Evolutionary conservation across 2,329 filamentous ascomycete genomes (phyloP).

Genomic region (Cercospora beticola): DNA sequence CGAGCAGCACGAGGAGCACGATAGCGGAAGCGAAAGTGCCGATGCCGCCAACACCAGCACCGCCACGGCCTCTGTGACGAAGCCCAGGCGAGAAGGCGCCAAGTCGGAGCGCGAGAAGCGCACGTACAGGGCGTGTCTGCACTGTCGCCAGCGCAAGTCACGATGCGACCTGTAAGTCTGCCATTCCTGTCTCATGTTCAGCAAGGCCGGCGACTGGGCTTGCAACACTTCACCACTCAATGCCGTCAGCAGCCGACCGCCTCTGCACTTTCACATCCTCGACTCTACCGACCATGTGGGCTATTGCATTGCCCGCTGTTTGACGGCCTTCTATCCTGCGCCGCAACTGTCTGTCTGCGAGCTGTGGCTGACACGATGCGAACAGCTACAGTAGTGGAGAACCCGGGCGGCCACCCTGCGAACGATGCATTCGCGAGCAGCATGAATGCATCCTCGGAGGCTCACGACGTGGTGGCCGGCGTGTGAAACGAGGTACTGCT

Average conservation of each 20-base stretch:
- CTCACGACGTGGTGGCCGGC: constrained; percentile 34
- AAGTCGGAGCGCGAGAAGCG: constrained; percentile 36
- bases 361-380: constrained; percentile 7
- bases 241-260: constrained; percentile 18
- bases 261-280: neutral
- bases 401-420: constrained; percentile 35
- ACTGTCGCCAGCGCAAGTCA: constrained; percentile 38
- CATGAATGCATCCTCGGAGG: constrained; percentile 38
- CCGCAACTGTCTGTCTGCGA: neutral
- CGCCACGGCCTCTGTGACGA: neutral
- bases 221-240: neutral
- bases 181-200: neutral
- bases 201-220: neutral
- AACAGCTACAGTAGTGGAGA: constrained; percentile 36
- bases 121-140: constrained; percentile 37
- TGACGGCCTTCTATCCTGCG: neutral
- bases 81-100: constrained; percentile 1
- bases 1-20: constrained; percentile 7
- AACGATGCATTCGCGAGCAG: constrained; percentile 38
- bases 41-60: constrained; percentile 16
- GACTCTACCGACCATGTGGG: neutral
- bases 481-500: constrained; percentile 32
- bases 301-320: neutral
- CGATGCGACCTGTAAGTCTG: constrained; percentile 36
- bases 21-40: constrained; percentile 7